These are phyloP conservation scores for Coemansia sp. DNA, from an alignment of 192 early-diverging fungal species.

Conservation along the genomic window DNA sequence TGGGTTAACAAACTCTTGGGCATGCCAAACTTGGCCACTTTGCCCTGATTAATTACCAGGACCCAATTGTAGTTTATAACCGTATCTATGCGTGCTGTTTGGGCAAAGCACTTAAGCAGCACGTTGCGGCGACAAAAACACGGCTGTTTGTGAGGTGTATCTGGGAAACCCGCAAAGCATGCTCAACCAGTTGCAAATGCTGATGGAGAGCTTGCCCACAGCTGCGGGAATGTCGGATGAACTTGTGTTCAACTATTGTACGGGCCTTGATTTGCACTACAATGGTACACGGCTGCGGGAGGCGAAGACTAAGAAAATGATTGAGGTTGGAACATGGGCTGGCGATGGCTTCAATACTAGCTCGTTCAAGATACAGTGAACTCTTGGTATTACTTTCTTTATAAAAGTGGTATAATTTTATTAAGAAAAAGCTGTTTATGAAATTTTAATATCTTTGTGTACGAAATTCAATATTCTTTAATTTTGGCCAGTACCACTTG, in stretches of 20 bases:
- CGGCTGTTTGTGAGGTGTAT: constrained; percentile 42
- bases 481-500: no score
- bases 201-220: constrained; percentile 28
- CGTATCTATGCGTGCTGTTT: constrained; percentile 51
- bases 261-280: constrained; percentile 44
- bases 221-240: constrained; percentile 39
- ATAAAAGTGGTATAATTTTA: no score
- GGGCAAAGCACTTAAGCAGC: background rate
- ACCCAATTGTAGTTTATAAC: constrained; percentile 59
- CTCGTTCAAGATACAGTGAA: constrained; percentile 33
- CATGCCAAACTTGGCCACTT: constrained; percentile 25
- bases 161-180: constrained; percentile 39
- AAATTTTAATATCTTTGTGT: no score
- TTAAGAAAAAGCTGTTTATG: no score
- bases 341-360: constrained; percentile 39
- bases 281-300: constrained; percentile 27
- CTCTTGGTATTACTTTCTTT: no score
- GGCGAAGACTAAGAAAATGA: constrained; percentile 35
- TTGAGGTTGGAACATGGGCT: constrained; percentile 45
- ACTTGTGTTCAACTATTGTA: constrained; percentile 48
- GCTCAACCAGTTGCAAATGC: constrained; percentile 24
- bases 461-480: no score
- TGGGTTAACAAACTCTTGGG: constrained; percentile 6
- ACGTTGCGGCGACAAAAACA: constrained; percentile 21
- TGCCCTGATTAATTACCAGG: constrained; percentile 53